phyloP scores from a whole-genome alignment of 768 basidiomycete genomes.

The Coprinopsis strossmayeri region DNA sequence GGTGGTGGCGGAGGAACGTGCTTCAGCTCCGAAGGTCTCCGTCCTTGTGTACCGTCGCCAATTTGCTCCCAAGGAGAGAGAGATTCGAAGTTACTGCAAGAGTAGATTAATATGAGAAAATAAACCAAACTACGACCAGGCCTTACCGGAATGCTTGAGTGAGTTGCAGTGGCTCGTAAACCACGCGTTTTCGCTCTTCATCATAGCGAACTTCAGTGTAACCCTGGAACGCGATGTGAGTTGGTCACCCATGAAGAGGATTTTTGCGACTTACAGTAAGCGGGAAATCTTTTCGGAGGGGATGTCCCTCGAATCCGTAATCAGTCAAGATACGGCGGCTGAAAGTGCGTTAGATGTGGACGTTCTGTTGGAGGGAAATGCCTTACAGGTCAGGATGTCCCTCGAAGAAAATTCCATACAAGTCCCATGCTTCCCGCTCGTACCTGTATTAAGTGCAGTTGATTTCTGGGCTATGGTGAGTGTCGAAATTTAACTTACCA shows the following conservation, averaged over 20 bases:
- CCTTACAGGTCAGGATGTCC: constrained; percentile 89
- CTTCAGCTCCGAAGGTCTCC: constrained; percentile 66
- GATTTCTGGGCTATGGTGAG: background rate
- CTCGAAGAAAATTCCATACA: constrained; percentile 94
- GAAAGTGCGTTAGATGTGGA: constrained; percentile 14
- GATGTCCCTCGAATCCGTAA: constrained; percentile 98
- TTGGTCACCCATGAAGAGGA: background rate
- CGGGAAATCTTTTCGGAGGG: constrained; percentile 96
- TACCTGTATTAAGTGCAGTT: no score
- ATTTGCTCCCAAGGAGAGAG: constrained; percentile 94
- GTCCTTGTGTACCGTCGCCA: constrained; percentile 50
- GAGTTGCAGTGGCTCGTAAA: constrained; percentile 95
- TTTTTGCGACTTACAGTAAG: constrained; percentile 59
- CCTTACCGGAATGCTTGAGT: constrained; percentile 94
- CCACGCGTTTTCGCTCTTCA: constrained; percentile 94
- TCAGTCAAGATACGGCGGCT: constrained; percentile 97
- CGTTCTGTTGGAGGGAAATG: constrained; percentile 23
- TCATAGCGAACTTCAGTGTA: constrained; percentile 98
- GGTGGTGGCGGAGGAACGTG: constrained; percentile 71
- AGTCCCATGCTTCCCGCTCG: constrained; percentile 97
- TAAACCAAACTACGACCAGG: background rate
- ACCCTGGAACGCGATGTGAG: constrained; percentile 48
- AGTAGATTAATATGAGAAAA: background rate
- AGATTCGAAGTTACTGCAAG: constrained; percentile 83
- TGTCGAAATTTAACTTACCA: constrained; percentile 49